These are phyloP conservation scores for Leccinum sublutescens DNA, from an alignment of 768 basidiomycete genomes.

Conservation along the genomic window DNA sequence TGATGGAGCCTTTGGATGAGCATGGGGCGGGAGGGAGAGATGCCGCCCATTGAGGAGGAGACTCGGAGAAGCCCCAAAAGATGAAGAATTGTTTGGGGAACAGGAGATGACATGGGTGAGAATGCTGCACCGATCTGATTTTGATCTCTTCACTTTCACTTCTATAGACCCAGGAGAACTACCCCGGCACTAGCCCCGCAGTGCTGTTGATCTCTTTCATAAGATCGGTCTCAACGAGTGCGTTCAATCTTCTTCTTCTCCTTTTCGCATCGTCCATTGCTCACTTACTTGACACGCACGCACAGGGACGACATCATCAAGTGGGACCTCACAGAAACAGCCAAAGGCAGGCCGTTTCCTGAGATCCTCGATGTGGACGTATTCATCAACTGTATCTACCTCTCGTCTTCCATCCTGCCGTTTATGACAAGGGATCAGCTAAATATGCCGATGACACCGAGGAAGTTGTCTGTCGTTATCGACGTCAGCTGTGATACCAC, in stretches of 20 bases:
- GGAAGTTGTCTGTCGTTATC: conserved; percentile 80
- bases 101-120: no score
- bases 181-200: conserved; percentile 37
- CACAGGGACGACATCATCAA: conserved; percentile 87
- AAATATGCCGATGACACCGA: conserved; percentile 53
- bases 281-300: neutral
- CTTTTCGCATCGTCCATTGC: neutral
- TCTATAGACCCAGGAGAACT: no score
- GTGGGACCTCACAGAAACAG: conserved; percentile 98
- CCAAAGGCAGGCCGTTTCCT: conserved; percentile 92
- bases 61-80: no score
- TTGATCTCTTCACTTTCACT: no score
- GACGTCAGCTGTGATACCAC: conserved; percentile 99
- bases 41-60: no score
- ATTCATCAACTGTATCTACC: conserved; percentile 99
- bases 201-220: conserved; percentile 92
- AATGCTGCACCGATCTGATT: no score
- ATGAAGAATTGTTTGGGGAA: no score
- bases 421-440: conserved; percentile 77
- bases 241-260: no score
- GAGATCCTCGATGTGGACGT: conserved; percentile 97
- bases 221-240: conserved; percentile 92
- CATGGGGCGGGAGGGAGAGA: no score
- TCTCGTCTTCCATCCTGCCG: conserved; percentile 76
- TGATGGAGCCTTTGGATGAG: no score